Percentiles rank a stretch among this genome's conserved stretches.
These are phyloP conservation scores for Tylopilus sp. DNA, from an alignment of 768 basidiomycete species.

Conservation along the genomic window DNA sequence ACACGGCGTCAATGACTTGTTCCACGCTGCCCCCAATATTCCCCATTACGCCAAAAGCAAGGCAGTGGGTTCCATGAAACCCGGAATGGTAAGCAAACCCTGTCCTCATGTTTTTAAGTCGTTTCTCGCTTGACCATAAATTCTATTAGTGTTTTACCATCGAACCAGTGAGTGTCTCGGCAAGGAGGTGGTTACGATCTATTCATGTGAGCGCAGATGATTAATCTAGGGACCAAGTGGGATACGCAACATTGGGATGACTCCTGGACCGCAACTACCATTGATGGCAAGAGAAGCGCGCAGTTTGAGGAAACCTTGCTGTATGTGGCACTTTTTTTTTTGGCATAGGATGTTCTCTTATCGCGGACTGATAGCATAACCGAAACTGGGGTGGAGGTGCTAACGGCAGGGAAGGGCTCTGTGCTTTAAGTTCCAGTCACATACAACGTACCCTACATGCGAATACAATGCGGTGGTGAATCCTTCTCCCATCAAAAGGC, in stretches of 20 bases:
- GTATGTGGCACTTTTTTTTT: conserved; percentile 47
- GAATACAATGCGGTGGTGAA: conserved; percentile 20
- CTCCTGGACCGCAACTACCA: conserved; percentile 94
- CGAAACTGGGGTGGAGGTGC: conserved; percentile 83
- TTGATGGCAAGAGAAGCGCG: conserved; percentile 86
- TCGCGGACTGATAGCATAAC: conserved; percentile 60
- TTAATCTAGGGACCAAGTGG: conserved; percentile 82
- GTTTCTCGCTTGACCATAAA: conserved; percentile 5
- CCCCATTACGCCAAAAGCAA: conserved; percentile 96
- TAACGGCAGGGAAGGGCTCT: conserved; percentile 56
- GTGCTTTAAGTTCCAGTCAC: conserved; percentile 19
- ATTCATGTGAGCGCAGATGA: conserved; percentile 59
- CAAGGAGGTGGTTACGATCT: conserved; percentile 1
- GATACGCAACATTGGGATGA: conserved; percentile 85
- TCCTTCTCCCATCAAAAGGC: conserved; percentile 15
- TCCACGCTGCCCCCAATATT: conserved; percentile 83
- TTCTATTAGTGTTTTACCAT: conserved; percentile 64
- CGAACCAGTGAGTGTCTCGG: conserved; percentile 55
- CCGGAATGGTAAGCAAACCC: conserved; percentile 71
- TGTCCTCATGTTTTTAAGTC: background rate
- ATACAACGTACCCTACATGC: conserved; percentile 22
- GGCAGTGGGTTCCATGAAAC: conserved; percentile 88
- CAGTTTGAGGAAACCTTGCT: conserved; percentile 98
- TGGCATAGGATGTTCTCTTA: conserved; percentile 15
- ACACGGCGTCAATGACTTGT: conserved; percentile 84